Base-by-base conservation (phyloP, 805 yeast genomes). In the Starmerella stigmatis region DNA sequence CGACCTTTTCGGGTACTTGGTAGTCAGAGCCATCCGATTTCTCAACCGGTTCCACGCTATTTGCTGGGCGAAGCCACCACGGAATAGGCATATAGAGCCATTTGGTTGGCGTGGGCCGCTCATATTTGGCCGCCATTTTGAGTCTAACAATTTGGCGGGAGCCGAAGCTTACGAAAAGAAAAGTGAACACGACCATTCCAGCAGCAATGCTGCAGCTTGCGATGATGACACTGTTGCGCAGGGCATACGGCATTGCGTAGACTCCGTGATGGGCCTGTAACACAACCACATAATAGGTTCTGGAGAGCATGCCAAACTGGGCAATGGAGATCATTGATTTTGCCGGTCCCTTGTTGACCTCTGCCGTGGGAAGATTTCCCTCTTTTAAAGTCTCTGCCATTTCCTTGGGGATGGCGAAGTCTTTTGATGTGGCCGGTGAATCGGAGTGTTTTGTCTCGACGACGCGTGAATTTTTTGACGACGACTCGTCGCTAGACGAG, bases 51-150 rank as follows among this genome's bases (percentile, higher is more conserved):
- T 12, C 15, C 21, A 33, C 28, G 9, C 46, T 41, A 11, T 34
- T 42, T 9, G 45, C 43, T 11, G 53, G 51, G 16, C 46, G 32
- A 8, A 47, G 41, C 52, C 50, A 45, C 54, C 53, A 50, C 11
- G 53, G 54, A 23, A 50, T 25, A 2, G 48, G 49, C 19, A 51
- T 12, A 34, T 45, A 44, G 25, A 28, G 34, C 55, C 52, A 52
- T 19, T 40, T 35, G 11, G 34, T 41, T 3, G 52, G 44, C 2
- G 52, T 40, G 1, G 53, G 55, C 33, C 48, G 49, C 40, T 53
- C 54, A 34, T 54, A 51, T 6, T 50, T 54, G 1, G 59, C 56
- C 12, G 58, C 54, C 50, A 51, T 54, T 16, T 55, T 56, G 23
- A 56, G 47, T 11, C 53, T 38, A 23, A 55, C 39, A 9, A 56